Evolutionary conservation across 139 green algal genomes (phyloP), one percentile per base, ranked within the genome.

Genomic region (Chlorella sp.): DNA sequence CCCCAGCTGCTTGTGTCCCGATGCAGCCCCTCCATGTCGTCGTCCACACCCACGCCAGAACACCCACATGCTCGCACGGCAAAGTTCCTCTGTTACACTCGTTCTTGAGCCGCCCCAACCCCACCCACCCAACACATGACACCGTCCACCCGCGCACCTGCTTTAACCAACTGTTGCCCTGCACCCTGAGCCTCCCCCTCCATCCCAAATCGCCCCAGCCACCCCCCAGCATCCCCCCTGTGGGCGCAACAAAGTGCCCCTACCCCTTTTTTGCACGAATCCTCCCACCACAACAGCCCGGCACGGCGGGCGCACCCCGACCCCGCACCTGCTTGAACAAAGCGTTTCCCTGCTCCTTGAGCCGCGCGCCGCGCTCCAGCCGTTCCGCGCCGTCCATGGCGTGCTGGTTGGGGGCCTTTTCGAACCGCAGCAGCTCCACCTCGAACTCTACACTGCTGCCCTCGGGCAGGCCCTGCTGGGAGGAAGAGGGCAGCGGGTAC

Each of bases 351-450:
- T 95, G 93, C 48, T 92, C 93, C 93, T 96, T 96, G 69, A 94
- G 81, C 12, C 80, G 83, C 4, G 92, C 87, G 26, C 91, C 90
- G 78, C 95, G 83, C 34, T 37, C 66, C 85, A 96, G 93, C 53
- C 93, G 92, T 53, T 94, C 92, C 40, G 86, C 76, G 85, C 94
- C 91, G 0, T 30, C 34, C 73, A 96, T 61, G 66, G 85, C 89
- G 87, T 95, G 90, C 71, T 82, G 76, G 91, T 96, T 92, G 16
- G 90, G 91, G 85, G 95, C 91, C 75, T 86, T 86, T n/a, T 97
- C 86, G 89, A 97, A 98, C 66, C 69, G 57, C 15, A 96, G 16
- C 75, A 98, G 92, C 93, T 96, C 91, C 57, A 97, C 86, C 87
- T 98, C 93, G 79, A 95, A 97, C 87, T 97, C 92, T 36, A 97